These are phyloP conservation scores for Aplosporella prunicola DNA, from an alignment of 2,329 filamentous ascomycete genomes.

Conservation along the genomic window DNA sequence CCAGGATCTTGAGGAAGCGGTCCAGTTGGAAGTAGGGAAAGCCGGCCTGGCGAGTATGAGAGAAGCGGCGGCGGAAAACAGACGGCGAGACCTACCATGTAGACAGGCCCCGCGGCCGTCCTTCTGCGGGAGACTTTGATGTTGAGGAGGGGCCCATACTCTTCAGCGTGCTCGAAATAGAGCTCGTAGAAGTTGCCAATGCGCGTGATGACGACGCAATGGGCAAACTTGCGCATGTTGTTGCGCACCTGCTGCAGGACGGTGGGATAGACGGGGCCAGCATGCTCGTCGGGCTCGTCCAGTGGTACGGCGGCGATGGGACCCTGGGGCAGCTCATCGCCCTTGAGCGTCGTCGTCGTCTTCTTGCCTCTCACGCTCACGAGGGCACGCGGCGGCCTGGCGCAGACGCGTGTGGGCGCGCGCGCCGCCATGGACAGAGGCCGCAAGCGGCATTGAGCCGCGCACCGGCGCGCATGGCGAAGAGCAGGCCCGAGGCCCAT, in stretches of 20 bases:
- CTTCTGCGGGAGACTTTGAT: constrained; percentile 77
- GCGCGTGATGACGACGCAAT: constrained; percentile 83
- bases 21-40: constrained; percentile 93
- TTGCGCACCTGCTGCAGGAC: constrained; percentile 77
- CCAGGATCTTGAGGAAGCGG: constrained; percentile 82
- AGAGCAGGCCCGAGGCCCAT: background rate
- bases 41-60: constrained; percentile 52
- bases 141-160: constrained; percentile 76
- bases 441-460: background rate
- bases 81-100: constrained; percentile 58
- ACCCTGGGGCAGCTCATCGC: constrained; percentile 47
- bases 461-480: background rate
- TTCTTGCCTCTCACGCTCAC: constrained; percentile 18
- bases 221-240: constrained; percentile 83
- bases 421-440: constrained; percentile 4
- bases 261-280: constrained; percentile 63
- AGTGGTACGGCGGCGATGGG: constrained; percentile 36
- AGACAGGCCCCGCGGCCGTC: constrained; percentile 60
- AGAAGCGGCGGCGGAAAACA: background rate
- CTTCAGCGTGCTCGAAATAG: constrained; percentile 91
- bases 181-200: constrained; percentile 97
- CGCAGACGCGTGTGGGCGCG: constrained; percentile 1
- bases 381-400: background rate
- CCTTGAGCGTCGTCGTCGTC: constrained; percentile 25
- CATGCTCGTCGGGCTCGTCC: constrained; percentile 34